phyloP scores from a whole-genome alignment of 2,329 filamentous ascomycete genomes.

The Colletotrichum zoysiae region DNA sequence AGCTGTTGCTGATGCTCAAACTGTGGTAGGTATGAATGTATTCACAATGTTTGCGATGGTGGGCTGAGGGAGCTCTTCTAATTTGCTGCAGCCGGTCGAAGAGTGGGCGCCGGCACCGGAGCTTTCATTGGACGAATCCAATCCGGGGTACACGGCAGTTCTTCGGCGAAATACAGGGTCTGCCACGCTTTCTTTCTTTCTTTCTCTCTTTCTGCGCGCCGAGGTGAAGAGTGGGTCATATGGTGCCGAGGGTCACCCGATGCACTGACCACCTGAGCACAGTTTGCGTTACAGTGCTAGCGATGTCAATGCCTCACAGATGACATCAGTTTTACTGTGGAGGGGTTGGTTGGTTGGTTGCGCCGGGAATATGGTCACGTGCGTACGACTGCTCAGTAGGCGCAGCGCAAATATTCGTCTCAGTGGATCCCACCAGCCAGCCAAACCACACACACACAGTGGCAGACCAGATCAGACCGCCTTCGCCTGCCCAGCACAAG shows the following conservation, averaged over 20 bases:
- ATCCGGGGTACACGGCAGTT: slow-evolving; percentile 39
- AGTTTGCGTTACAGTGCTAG: slow-evolving; percentile 38
- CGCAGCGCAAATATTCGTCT: neutral
- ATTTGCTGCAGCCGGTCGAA: slow-evolving; percentile 24
- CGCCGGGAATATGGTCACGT: slow-evolving; percentile 24
- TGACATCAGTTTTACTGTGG: slow-evolving; percentile 29
- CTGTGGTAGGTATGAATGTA: neutral
- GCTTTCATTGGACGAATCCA: slow-evolving; percentile 31
- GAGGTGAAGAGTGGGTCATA: slow-evolving; percentile 8
- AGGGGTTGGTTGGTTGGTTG: neutral
- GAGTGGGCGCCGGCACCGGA: slow-evolving; percentile 16
- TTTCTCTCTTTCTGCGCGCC: no score
- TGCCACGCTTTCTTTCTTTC: neutral
- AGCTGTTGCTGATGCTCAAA: slow-evolving; percentile 25
- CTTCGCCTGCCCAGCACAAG: slow-evolving; percentile 4
- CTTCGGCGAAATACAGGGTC: slow-evolving; percentile 25
- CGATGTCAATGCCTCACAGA: slow-evolving; percentile 45
- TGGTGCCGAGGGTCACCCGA: slow-evolving; percentile 27
- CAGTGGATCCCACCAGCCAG: neutral
- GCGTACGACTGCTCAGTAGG: slow-evolving; percentile 43
- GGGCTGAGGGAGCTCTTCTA: slow-evolving; percentile 36
- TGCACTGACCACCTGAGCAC: slow-evolving; percentile 28
- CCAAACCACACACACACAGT: neutral
- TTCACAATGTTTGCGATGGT: slow-evolving; percentile 24
- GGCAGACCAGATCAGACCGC: slow-evolving; percentile 19